These are phyloP conservation scores for Alternaria consortialis DNA, from an alignment of 2,329 filamentous ascomycete genomes.

Conservation along the genomic window DNA sequence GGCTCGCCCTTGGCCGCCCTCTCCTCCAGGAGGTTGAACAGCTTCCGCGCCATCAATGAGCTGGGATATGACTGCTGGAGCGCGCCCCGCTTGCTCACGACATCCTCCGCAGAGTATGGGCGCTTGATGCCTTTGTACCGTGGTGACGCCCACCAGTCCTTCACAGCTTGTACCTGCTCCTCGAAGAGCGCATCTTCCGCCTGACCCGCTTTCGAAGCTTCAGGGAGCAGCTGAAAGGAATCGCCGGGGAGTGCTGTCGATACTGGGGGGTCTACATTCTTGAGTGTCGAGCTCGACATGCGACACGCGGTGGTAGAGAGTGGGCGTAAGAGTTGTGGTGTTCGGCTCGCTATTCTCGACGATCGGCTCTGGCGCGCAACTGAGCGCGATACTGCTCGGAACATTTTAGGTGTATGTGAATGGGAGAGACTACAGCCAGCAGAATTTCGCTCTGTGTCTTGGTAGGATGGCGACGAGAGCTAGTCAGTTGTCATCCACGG, in stretches of 20 bases:
- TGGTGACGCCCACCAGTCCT: constrained; percentile 88
- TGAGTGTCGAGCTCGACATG: constrained; percentile 64
- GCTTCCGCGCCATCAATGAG: constrained; percentile 92
- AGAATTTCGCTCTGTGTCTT: constrained; percentile 16
- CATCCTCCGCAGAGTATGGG: constrained; percentile 87
- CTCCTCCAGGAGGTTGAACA: constrained; percentile 88
- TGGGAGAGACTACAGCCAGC: constrained; percentile 17
- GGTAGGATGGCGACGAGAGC: constrained; percentile 4
- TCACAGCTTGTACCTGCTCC: constrained; percentile 82
- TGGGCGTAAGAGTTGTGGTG: constrained; percentile 45
- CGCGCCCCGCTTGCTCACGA: constrained; percentile 91
- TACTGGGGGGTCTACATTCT: constrained; percentile 68
- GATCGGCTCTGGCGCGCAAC: constrained; percentile 49
- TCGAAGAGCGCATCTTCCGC: constrained; percentile 88
- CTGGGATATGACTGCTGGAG: constrained; percentile 89
- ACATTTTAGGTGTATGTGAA: constrained; percentile 38
- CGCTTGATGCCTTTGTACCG: constrained; percentile 90
- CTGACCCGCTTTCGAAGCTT: constrained; percentile 76
- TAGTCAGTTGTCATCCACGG: constrained; percentile 13
- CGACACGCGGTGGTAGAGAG: constrained; percentile 55
- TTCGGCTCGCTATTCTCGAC: constrained; percentile 32
- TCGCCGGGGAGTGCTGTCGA: constrained; percentile 72
- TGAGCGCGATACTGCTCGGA: constrained; percentile 50
- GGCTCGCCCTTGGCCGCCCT: constrained; percentile 81
- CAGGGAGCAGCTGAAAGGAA: constrained; percentile 84